These are phyloP conservation scores for Colletotrichum scovillei DNA, from an alignment of 2,329 filamentous ascomycete species.

Conservation along the genomic window DNA sequence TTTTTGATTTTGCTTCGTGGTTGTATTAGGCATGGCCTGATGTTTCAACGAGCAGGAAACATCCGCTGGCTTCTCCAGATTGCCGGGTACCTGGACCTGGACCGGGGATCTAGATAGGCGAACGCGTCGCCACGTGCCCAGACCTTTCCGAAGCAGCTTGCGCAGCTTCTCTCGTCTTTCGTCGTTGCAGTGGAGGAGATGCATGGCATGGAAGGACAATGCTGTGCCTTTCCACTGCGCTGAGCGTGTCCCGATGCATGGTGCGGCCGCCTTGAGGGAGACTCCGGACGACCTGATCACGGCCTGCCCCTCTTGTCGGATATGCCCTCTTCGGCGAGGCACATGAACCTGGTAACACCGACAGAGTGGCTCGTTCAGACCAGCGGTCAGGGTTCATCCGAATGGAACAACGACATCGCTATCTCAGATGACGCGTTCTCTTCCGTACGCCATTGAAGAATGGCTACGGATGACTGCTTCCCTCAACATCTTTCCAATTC, in stretches of 20 bases:
- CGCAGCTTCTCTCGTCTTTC: not conserved
- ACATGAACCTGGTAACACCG: slow-evolving; percentile 19
- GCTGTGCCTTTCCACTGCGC: not conserved
- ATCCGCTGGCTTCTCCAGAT: slow-evolving; percentile 17
- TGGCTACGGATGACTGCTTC: not conserved
- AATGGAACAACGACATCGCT: not conserved
- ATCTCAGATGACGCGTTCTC: slow-evolving; percentile 13
- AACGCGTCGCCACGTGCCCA: slow-evolving; percentile 25
- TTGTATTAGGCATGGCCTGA: slow-evolving; percentile 23
- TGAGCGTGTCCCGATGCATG: not conserved
- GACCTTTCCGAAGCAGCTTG: not conserved
- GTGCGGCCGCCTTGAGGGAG: slow-evolving; percentile 5
- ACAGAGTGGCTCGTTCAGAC: slow-evolving; percentile 11
- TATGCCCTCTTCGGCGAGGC: slow-evolving; percentile 18
- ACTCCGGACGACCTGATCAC: slow-evolving; percentile 20
- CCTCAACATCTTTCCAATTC: not conserved
- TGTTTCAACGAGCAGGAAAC: slow-evolving; percentile 16
- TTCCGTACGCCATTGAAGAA: not conserved
- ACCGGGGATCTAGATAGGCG: not conserved
- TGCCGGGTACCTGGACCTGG: slow-evolving; percentile 15
- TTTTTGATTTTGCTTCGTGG: not conserved
- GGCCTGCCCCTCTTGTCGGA: not conserved
- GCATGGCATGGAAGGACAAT: not conserved
- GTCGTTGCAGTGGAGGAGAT: not conserved
- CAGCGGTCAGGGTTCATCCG: not conserved